Evolutionary conservation across 2,329 filamentous ascomycete genomes (phyloP).

Genomic region (Xylariaceae sp.): DNA sequence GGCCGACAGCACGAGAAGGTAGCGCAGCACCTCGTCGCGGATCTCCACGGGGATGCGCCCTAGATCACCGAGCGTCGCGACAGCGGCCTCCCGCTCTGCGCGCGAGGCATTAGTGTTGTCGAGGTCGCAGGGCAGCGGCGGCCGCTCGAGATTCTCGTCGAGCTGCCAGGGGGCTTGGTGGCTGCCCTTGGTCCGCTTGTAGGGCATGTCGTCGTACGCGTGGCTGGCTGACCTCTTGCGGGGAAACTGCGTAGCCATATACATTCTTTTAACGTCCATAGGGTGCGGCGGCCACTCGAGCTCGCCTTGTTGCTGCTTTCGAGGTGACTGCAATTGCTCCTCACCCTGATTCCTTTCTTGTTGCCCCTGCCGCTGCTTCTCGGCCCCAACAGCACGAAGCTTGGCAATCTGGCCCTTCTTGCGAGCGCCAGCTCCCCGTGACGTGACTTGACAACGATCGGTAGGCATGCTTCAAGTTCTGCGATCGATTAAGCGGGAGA

Average conservation of each 20-base stretch:
- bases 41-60: conserved; percentile 22
- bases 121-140: conserved; percentile 1
- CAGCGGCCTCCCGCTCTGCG: background rate
- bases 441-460: no score
- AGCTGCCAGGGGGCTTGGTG: conserved; percentile 3
- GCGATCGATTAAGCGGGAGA: no score
- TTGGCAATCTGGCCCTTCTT: no score
- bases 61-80: conserved; percentile 8
- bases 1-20: conserved; percentile 20
- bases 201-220: conserved; percentile 9
- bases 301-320: conserved; percentile 4
- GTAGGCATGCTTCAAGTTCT: no score
- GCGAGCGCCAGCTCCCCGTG: no score
- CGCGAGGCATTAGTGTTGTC: background rate
- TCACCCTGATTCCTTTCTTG: no score
- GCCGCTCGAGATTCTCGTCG: conserved; percentile 8
- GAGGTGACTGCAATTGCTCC: no score
- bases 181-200: conserved; percentile 7
- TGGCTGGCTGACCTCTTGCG: conserved; percentile 6
- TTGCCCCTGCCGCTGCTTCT: no score
- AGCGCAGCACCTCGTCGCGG: conserved; percentile 25
- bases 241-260: conserved; percentile 2
- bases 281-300: conserved; percentile 8
- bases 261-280: conserved; percentile 2
- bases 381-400: no score